phyloP scores from a whole-genome alignment of 768 basidiomycete species.

The Mycena vitilis region DNA sequence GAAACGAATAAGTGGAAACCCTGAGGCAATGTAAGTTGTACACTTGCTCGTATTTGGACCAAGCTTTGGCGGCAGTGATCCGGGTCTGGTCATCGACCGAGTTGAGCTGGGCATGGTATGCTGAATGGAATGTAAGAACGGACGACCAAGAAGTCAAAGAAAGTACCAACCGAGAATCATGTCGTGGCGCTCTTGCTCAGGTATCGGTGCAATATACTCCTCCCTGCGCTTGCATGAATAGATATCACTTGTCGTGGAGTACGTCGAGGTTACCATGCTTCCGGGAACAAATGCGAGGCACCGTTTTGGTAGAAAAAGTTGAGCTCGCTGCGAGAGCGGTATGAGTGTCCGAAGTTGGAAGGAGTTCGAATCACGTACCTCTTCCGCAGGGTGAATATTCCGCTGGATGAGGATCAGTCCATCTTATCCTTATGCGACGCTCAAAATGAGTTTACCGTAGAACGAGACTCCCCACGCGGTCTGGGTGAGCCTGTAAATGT shows the following conservation, averaged over 20 bases:
- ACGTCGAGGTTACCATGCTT: constrained; percentile 74
- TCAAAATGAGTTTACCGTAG: constrained; percentile 62
- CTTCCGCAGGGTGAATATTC: constrained; percentile 89
- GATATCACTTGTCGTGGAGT: background rate
- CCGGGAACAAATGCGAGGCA: constrained; percentile 83
- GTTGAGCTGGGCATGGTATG: constrained; percentile 86
- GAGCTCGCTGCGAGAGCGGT: constrained; percentile 66
- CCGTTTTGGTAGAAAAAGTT: constrained; percentile 95
- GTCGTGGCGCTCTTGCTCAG: constrained; percentile 82
- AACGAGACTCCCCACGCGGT: constrained; percentile 81
- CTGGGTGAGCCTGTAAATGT: constrained; percentile 69
- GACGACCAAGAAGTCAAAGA: too few species aligned
- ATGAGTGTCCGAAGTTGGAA: background rate
- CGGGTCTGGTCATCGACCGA: constrained; percentile 75
- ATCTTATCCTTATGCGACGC: background rate
- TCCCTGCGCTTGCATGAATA: constrained; percentile 63
- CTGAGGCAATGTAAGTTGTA: background rate
- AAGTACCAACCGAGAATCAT: constrained; percentile 56
- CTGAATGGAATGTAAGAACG: constrained; percentile 43
- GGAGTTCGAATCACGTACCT: constrained; percentile 54
- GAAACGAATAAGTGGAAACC: constrained; percentile 5
- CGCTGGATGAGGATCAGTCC: constrained; percentile 55
- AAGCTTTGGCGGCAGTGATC: constrained; percentile 80
- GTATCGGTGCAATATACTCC: constrained; percentile 83
- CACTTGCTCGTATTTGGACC: constrained; percentile 92